Evolutionary conservation across 345 rosid species (phyloP), one percentile per base, ranked within the genome.

Genomic region (Corchorus capsularis): DNA sequence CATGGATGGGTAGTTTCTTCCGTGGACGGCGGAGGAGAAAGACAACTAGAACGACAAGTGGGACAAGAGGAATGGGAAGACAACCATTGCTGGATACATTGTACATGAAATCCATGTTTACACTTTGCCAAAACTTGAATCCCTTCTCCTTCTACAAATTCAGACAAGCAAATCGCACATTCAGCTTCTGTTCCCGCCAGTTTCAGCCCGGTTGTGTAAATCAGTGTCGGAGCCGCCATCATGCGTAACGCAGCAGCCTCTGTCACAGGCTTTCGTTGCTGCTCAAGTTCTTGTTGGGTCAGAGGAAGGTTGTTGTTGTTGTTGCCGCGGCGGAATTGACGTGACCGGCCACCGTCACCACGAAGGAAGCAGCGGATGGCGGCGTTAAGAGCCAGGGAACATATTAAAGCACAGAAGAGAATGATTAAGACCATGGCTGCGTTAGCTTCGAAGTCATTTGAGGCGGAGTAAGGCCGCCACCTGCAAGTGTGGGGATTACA

Each of bases 91-190:
- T 86, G 89, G 22, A 93, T 89, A 75, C 98, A 93, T 16, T 77
- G 81, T 35, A 82, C 89, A 81, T 93, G 98, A 80, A 93, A 93
- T 6, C 93, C 94, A 83, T 93, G 97, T 4, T 86, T 81, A 75
- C 97, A 93, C 69, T 81, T 80, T 63, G 78, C 89, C 77, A 93
- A 45, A 47, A 90, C 88, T 75, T 86, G 85, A 35, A 93, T 78
- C 4, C 81, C 85, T 17, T 92, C 97, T 13, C 93, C 97, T 61
- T 83, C 86, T 6, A 71, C 85, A 63, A 90, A 93, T 71, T 90
- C 97, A 2, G 83, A 79, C 85, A 93, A 83, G 86, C 98, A 93
- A 27, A 93, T 93, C 0, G 92, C 89, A 71, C 98, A 93, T 78
- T 92, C 98, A 41, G 84, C 85, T 69, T 66, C 85, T 4, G 78